Evolutionary conservation across 805 yeast genomes (phyloP).

Genomic region (Yarrowia sp.): DNA sequence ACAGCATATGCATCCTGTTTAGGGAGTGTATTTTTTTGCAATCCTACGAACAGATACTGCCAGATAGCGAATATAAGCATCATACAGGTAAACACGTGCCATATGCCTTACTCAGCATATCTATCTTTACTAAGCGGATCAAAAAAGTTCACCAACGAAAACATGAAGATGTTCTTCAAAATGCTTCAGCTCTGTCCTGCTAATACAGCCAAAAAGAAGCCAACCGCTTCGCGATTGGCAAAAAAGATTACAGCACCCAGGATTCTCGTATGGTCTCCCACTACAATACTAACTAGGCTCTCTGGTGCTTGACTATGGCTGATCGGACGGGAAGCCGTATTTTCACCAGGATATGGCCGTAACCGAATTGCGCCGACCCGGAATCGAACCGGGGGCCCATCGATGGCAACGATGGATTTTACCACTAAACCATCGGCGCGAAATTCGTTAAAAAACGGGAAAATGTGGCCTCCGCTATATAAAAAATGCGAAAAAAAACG

Average conservation of each 20-base stretch:
- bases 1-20: neutral
- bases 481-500: neutral
- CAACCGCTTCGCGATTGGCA: neutral
- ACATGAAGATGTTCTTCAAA: no score
- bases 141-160: no score
- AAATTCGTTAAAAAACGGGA: neutral
- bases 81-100: no score
- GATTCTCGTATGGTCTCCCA: constrained; percentile 27
- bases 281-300: constrained; percentile 27
- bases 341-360: constrained; percentile 27
- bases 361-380: constrained; percentile 27
- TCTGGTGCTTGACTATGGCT: constrained; percentile 27
- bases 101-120: no score
- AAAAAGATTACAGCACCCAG: constrained; percentile 26
- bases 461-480: neutral
- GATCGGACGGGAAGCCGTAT: constrained; percentile 28
- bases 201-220: neutral
- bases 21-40: neutral
- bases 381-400: constrained; percentile 27
- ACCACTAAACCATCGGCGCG: constrained; percentile 27
- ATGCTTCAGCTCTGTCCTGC: no score
- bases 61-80: no score
- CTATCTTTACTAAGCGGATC: no score
- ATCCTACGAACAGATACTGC: no score
- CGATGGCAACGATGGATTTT: constrained; percentile 27